These are phyloP conservation scores for Phycomyces blakesleeanus DNA, from an alignment of 192 early-diverging fungal species.

Conservation along the genomic window DNA sequence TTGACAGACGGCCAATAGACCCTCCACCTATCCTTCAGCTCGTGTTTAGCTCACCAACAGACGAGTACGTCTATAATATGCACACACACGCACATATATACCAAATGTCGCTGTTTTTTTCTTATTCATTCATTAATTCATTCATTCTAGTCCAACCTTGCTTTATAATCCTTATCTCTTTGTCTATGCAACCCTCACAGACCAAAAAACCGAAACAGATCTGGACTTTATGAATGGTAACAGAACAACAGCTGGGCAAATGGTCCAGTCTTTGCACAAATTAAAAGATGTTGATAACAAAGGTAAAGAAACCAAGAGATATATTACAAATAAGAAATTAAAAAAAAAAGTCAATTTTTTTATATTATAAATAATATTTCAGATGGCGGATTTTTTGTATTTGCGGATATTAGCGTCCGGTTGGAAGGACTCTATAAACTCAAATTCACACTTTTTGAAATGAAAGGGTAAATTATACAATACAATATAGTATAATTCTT, in stretches of 20 bases:
- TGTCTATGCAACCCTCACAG: constrained; percentile 87
- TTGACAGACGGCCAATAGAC: constrained; percentile 76
- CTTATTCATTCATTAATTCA: not conserved
- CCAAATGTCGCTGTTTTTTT: constrained; percentile 19
- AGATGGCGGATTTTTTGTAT: constrained; percentile 92
- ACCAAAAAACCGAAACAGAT: constrained; percentile 71
- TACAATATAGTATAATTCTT: no score
- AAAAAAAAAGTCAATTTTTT: no score
- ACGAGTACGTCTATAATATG: not conserved
- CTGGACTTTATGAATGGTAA: constrained; percentile 84
- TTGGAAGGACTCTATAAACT: constrained; percentile 84
- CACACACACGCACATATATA: not conserved
- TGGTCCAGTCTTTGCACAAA: constrained; percentile 86
- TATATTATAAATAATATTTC: not conserved
- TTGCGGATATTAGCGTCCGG: constrained; percentile 91
- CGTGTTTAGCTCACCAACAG: not conserved
- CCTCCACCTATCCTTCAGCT: constrained; percentile 72
- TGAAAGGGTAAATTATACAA: constrained; percentile 63
- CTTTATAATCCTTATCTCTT: constrained; percentile 89
- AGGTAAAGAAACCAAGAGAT: no score
- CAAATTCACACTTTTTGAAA: constrained; percentile 88
- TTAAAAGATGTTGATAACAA: constrained; percentile 79
- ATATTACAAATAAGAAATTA: no score
- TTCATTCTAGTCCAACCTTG: constrained; percentile 23
- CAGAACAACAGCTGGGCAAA: constrained; percentile 90